Conservation (phyloP, 2,329 filamentous ascomycete species). For the Colletotrichum limetticola region DNA sequence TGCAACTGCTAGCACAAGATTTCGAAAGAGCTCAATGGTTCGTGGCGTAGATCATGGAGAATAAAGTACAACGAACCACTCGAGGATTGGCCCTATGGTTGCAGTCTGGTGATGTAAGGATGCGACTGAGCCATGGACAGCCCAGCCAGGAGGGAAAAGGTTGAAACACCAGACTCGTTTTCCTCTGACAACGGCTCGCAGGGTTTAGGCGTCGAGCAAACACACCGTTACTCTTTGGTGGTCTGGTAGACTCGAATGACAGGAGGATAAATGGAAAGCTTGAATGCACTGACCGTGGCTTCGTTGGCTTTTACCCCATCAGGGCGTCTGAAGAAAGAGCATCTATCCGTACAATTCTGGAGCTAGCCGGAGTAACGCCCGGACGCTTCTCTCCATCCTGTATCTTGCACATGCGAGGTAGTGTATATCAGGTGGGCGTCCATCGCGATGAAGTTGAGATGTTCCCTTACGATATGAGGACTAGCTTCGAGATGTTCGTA, state of each 20-base stretch:
- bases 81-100: background rate
- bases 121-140: conserved; percentile 7
- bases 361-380: conserved; percentile 1
- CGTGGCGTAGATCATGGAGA: conserved; percentile 11
- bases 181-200: conserved; percentile 32
- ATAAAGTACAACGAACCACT: background rate
- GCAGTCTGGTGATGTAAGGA: conserved; percentile 15
- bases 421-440: background rate
- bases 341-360: background rate
- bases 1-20: background rate
- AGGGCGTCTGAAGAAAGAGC: conserved; percentile 8
- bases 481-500: background rate
- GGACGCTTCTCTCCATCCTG: background rate
- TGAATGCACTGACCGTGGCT: conserved; percentile 16
- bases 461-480: background rate
- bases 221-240: background rate
- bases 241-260: background rate
- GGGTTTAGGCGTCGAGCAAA: conserved; percentile 16
- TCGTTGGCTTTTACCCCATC: background rate
- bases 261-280: conserved; percentile 15
- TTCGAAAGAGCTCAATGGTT: background rate
- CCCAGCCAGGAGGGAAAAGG: conserved; percentile 11
- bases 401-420: background rate
- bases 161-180: conserved; percentile 31
- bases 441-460: background rate